Base-by-base conservation (phyloP, 805 yeast genomes). In the Isabelozyma pseudorhagii region DNA sequence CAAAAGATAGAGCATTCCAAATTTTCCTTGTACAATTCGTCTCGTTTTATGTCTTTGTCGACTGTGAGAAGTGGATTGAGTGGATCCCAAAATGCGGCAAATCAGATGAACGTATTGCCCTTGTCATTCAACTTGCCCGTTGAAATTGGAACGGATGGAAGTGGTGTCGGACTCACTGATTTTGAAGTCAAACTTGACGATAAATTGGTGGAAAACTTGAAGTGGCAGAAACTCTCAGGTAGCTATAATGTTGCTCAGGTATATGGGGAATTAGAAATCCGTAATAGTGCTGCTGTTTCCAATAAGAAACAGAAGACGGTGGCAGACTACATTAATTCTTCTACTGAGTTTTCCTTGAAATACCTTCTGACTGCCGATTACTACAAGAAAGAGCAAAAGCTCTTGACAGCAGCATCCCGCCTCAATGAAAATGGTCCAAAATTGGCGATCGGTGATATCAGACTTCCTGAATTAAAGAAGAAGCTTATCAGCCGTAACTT, bases 201-300 rank as follows among this genome's bases (percentile, higher is more conserved):
- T 13, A 74, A 74, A 3, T 68, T 93, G 34, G 80, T 81, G 9
- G 69, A 75, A n/a, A 64, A 72, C 25, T 71, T 93, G 47, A 77
- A 79, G 47, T 93, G 99, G 99, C 97, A 92, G 62, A 79, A 78
- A 46, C 81, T 92, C 50, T 83, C 86, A 34, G 93, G 92, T 38
- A 90, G 89, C 10, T 87, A 84, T 62, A 78, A 87, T 14, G 84
- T 93, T 29, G 90, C 97, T 0, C 92, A 89, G 58, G 85, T 93
- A 7, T 72, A 78, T 41, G 98, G 97, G 40, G 81, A 79, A 53
- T 69, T 87, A 45, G 76, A 72, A 46, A 53, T 72, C 40, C 58
- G 57, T 18, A 62, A 64, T 52, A 62, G 59, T 46, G 51, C 46
- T 18, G 34, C 46, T 8, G 49, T 48, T 8, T 53, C 50, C 38